A percentile compares a stretch with the other conserved stretches of the same genome.
These are phyloP conservation scores for Blastobotrys aristatus DNA, from an alignment of 1,139 yeast genomes.

Conservation along the genomic window DNA sequence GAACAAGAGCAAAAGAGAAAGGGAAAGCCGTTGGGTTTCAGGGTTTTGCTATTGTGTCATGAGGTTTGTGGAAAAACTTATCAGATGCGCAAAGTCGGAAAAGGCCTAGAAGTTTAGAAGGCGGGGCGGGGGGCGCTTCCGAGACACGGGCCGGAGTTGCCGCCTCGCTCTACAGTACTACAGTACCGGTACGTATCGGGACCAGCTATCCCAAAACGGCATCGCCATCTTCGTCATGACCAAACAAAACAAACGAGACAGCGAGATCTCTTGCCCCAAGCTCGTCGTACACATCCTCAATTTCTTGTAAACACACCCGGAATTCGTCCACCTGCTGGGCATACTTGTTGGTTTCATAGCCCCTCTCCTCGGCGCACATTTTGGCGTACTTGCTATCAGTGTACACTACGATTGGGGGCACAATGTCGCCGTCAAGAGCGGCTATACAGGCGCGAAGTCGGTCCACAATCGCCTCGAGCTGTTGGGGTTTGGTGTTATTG, in stretches of 20 bases:
- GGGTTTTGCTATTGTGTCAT: too few species aligned
- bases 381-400: conserved; percentile 2
- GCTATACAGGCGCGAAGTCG: neutral
- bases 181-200: too few species aligned
- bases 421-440: neutral
- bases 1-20: too few species aligned
- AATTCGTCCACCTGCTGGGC: conserved; percentile 41
- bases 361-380: conserved; percentile 4
- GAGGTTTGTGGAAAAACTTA: too few species aligned
- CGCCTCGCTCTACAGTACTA: too few species aligned
- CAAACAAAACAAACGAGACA: neutral
- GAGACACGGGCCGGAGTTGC: too few species aligned
- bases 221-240: conserved; percentile 2
- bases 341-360: conserved; percentile 30
- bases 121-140: too few species aligned
- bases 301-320: conserved; percentile 16
- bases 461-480: neutral
- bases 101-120: too few species aligned
- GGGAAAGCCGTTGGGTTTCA: too few species aligned
- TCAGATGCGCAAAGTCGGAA: too few species aligned
- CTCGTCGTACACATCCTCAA: conserved; percentile 44
- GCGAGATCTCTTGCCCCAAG: conserved; percentile 27
- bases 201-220: neutral
- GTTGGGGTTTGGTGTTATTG: neutral
- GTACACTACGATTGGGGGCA: conserved; percentile 1